Evolutionary conservation across 2,329 filamentous ascomycete species (phyloP), one percentile per base, ranked within the genome.

Genomic region (Hirsutella minnesotensis): DNA sequence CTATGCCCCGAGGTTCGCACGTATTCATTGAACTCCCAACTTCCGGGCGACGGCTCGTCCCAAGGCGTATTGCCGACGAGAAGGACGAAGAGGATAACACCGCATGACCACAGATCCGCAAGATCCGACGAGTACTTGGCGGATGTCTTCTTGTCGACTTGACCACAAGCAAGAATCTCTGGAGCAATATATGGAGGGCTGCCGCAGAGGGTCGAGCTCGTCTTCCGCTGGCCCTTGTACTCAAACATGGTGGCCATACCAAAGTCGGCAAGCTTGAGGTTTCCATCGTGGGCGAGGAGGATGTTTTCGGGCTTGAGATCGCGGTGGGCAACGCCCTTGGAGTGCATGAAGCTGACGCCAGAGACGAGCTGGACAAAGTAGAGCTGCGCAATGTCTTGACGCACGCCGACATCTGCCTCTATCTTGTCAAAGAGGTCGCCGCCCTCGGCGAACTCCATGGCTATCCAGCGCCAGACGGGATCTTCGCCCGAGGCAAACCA

Each of bases 371-470:
- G 92, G 3, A 82, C 76, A 61, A 98, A 98, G 68, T 96, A 98
- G 47, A 95, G 79, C 60, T 98, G 94, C 29, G 92, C 90, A 57
- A 98, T 87, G 59, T 96, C 86, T 61, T 94, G 81, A 7, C 83
- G 78, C n/a, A 96, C 87, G 39, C 92, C 92, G 37, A 90, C 86
- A 61, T 98, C 92, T 16, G 92, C 89, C 66, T 98, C 94, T 53
- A 98, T 96, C 70, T 98, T 98, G 77, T 98, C 92, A 62, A 98
- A 98, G 8, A 98, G 72, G 59, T 98, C 92, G 10, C 92, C 92
- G 35, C 92, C 92, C 54, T 94, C 86, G 38, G 92, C 92, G 52
- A 86, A 83, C 63, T 98, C 92, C 88, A 98, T 95, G 33, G 89
- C 90, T 53, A 98, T 95, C 92, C 92, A 98, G 53, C 85, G 79